Conservation (phyloP, 2,329 filamentous ascomycete species). For the Chaetomium sp. region DNA sequence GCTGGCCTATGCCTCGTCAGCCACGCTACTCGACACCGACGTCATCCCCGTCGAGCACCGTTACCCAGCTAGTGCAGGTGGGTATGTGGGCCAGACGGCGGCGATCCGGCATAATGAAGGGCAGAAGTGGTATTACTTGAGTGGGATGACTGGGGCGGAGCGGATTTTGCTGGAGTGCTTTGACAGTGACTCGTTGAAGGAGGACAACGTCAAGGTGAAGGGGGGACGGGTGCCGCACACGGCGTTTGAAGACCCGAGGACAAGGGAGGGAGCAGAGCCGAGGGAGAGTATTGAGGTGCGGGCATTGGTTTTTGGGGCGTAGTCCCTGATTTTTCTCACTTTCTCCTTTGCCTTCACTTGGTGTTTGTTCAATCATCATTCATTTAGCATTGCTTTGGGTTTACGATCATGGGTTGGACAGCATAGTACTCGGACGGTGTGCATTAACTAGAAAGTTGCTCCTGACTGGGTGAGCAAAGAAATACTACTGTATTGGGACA, state of each 20-base stretch:
- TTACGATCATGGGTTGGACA: too few species aligned
- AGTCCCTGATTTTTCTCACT: conserved; percentile 11
- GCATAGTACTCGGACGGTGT: neutral
- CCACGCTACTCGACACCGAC: conserved; percentile 54
- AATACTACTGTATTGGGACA: neutral
- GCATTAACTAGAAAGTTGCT: neutral
- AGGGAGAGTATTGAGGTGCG: conserved; percentile 88
- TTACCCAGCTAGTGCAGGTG: conserved; percentile 48
- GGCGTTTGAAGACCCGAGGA: conserved; percentile 72
- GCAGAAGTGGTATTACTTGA: conserved; percentile 75
- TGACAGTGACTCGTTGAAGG: conserved; percentile 55
- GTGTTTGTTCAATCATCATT: too few species aligned
- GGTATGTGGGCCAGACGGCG: conserved; percentile 67
- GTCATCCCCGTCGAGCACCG: conserved; percentile 67
- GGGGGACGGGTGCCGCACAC: conserved; percentile 62
- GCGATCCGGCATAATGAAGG: conserved; percentile 53
- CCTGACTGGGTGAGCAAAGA: neutral
- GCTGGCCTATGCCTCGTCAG: conserved; percentile 61
- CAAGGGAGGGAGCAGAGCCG: conserved; percentile 59
- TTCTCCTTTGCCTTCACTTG: too few species aligned
- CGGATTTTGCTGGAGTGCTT: conserved; percentile 73
- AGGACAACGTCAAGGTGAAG: conserved; percentile 38
- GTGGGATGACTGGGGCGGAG: conserved; percentile 68
- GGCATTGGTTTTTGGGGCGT: conserved; percentile 71
- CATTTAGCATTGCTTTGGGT: too few species aligned